Conservation (phyloP, 2,329 filamentous ascomycete genomes). For the Sphaceloma murrayae region DNA sequence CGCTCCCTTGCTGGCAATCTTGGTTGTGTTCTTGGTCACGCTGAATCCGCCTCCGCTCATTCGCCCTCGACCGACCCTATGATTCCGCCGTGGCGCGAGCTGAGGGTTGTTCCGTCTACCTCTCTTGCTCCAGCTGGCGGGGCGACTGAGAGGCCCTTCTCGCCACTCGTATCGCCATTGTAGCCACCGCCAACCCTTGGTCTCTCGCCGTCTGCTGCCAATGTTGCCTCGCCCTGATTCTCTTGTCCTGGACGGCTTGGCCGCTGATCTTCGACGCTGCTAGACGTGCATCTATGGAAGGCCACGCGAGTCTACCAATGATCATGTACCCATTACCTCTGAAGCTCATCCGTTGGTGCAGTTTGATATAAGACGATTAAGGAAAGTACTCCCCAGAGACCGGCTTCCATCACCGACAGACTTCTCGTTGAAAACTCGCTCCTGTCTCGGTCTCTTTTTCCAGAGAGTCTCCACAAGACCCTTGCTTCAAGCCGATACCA, state of each 20-base stretch:
- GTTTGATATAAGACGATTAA: slow-evolving; percentile 10
- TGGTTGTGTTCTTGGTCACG: neutral
- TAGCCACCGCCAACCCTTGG: neutral
- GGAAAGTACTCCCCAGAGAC: no score
- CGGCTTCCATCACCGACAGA: neutral
- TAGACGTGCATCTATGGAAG: neutral
- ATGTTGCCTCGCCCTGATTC: slow-evolving; percentile 5
- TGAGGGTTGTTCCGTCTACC: neutral
- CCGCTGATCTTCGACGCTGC: neutral
- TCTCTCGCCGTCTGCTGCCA: neutral
- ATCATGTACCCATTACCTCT: neutral
- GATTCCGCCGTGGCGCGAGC: slow-evolving; percentile 5
- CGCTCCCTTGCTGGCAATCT: neutral
- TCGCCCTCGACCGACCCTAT: neutral
- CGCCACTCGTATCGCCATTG: neutral
- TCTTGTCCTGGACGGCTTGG: slow-evolving; percentile 8
- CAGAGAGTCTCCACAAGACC: neutral
- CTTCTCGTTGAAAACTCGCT: neutral
- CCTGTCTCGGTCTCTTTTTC: neutral
- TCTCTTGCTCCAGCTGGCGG: neutral
- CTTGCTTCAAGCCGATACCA: neutral
- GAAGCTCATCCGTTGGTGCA: neutral
- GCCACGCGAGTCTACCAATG: slow-evolving; percentile 2
- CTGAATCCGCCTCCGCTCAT: neutral
- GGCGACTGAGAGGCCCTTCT: neutral